Base-by-base conservation (phyloP, 805 yeast genomes). In the Hanseniaspora nectarophila region DNA sequence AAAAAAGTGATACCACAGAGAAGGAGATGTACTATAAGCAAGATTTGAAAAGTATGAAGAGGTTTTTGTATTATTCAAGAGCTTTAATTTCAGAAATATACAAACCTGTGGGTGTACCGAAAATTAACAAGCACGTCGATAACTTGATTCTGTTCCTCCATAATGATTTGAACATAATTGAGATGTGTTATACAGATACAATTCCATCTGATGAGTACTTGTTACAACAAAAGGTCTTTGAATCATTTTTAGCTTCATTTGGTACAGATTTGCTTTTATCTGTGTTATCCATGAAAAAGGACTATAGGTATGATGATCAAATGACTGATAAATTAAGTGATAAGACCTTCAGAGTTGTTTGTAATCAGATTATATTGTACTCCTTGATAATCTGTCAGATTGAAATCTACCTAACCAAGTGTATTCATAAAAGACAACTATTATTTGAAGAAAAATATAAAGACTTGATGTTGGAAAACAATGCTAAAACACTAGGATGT, bases 31-130 rank as follows among this genome's bases (percentile, higher is more conserved):
- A 44, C n/a, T 39, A 50, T 5, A 31, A 23, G 7, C n/a, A 5
- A 3, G 38, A 43, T 16, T 2, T 40, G 4, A 28, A 34, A 15
- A 18, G 12, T 1, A 4, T 52, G 26, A 52, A 52, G 40, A 15
- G 18, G 7, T 45, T 40, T 23, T n/a, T 52, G 26, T 52, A 52
- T n/a, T 29, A 40, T 10, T 15, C 43, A 16, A 52, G 54, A 45
- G 15, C 29, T 8, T 5, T 45, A 23, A 5, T 45, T 5, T 8
- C 18, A 2, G 51, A 52, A 45, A 26, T 52, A 3, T 52, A 45
- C 37, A 40, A 42, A 23, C 51, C 54, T 5, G 18, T 29, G 2
- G 51, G 47, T 15, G 8, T 43, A 20, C 54, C 54, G 21, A 40
- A 52, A 15, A 16, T 45, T 10, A 39, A 33, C 21, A 10, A 23